Percentiles rank a stretch among this genome's conserved stretches.
These are phyloP conservation scores for Trichoderma sp. DNA, from an alignment of 2,329 filamentous ascomycete genomes.

Conservation along the genomic window DNA sequence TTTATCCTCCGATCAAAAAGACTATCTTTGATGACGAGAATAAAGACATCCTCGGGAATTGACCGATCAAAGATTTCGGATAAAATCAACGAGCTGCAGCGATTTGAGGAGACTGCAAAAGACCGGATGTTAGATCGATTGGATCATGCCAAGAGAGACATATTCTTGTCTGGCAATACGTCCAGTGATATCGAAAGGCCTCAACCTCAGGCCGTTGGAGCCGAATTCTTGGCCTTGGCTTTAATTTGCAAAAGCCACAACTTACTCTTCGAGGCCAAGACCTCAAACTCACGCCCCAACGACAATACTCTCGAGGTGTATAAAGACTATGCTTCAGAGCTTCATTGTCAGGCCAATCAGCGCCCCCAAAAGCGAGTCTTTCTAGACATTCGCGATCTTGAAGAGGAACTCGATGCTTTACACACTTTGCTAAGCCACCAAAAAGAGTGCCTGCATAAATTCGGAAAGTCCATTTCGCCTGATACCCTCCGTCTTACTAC, in stretches of 20 bases:
- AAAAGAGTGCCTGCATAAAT: background rate
- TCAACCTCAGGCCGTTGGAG: background rate
- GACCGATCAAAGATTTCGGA: background rate
- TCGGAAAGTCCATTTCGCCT: background rate
- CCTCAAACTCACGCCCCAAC: background rate
- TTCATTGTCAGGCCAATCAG: background rate
- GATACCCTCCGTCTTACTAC: background rate
- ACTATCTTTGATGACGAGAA: background rate
- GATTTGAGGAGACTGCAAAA: background rate
- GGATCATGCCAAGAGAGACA: conserved; percentile 9
- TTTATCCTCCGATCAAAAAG: background rate
- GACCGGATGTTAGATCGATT: background rate
- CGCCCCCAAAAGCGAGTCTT: conserved; percentile 22
- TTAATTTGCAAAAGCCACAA: background rate
- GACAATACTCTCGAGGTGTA: background rate
- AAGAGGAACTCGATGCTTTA: conserved; percentile 28
- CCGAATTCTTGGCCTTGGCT: background rate
- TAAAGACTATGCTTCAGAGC: background rate
- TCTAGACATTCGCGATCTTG: conserved; percentile 24
- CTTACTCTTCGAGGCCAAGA: background rate
- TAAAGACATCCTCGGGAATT: background rate
- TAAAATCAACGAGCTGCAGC: background rate
- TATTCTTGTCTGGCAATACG: background rate
- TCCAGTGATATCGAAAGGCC: background rate
- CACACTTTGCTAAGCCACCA: conserved; percentile 5